These are phyloP conservation scores for Pleoardoris graminearum DNA, from an alignment of 2,329 filamentous ascomycete genomes.

Conservation along the genomic window DNA sequence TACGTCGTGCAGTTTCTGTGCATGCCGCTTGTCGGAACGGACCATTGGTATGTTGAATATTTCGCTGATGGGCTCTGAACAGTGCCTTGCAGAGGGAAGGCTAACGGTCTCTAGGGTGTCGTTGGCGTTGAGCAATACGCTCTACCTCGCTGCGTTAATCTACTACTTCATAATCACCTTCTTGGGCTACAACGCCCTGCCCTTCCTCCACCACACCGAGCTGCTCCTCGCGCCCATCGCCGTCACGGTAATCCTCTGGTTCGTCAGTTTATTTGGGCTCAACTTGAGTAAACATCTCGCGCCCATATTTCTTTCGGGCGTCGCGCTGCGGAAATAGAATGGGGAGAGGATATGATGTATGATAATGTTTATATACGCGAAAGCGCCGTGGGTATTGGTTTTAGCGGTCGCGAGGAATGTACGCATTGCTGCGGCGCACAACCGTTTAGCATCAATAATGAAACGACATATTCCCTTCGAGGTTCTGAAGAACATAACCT, in stretches of 20 bases:
- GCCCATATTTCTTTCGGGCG: slow-evolving; percentile 55
- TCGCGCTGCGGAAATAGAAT: slow-evolving; percentile 43
- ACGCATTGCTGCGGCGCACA: neutral
- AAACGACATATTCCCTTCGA: neutral
- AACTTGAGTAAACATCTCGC: slow-evolving; percentile 57
- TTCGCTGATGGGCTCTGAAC: neutral
- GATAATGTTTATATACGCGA: slow-evolving; percentile 3
- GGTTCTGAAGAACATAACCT: neutral
- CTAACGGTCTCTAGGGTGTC: slow-evolving; percentile 53
- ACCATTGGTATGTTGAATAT: slow-evolving; percentile 52
- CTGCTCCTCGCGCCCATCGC: slow-evolving; percentile 65
- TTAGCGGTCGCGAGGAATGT: too few species aligned
- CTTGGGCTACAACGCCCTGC: slow-evolving; percentile 69
- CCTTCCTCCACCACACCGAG: slow-evolving; percentile 69
- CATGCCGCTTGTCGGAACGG: slow-evolving; percentile 61
- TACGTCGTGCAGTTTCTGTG: slow-evolving; percentile 70
- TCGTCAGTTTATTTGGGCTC: slow-evolving; percentile 55
- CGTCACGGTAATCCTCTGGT: slow-evolving; percentile 63
- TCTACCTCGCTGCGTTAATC: slow-evolving; percentile 66
- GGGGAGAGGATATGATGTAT: neutral
- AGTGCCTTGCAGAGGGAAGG: neutral
- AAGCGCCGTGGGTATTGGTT: too few species aligned
- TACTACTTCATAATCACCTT: slow-evolving; percentile 73
- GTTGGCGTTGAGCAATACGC: slow-evolving; percentile 65
- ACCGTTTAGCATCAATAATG: neutral